phyloP scores from a whole-genome alignment of 2,329 filamentous ascomycete species.

The Rosellinia necatrix region DNA sequence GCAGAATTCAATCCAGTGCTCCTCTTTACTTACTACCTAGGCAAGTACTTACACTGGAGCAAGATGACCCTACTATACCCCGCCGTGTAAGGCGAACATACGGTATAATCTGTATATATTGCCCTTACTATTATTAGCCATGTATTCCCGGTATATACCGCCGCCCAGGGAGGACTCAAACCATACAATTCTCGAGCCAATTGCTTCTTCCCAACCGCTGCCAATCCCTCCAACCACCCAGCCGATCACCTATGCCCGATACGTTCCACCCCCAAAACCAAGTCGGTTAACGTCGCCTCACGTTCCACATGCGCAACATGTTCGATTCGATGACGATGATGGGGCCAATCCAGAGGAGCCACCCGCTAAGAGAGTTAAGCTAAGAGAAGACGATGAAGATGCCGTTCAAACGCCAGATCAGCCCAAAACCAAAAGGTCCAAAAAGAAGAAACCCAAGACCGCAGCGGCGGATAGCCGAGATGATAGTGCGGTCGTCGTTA shows the following conservation, averaged over 20 bases:
- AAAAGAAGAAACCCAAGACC: constrained; percentile 46
- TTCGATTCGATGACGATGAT: constrained; percentile 28
- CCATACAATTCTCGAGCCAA: constrained; percentile 6
- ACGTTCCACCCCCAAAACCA: constrained; percentile 43
- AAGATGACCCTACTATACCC: background rate
- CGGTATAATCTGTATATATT: no score
- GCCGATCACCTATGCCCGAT: constrained; percentile 42
- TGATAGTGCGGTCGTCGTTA: background rate
- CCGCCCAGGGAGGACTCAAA: constrained; percentile 26
- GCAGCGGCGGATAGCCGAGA: constrained; percentile 32
- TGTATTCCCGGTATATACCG: constrained; percentile 51
- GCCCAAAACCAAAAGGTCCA: constrained; percentile 42
- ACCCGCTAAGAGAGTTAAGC: constrained; percentile 45
- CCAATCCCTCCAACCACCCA: constrained; percentile 21
- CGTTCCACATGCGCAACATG: constrained; percentile 25
- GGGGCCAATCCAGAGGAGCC: constrained; percentile 28
- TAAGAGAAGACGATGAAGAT: constrained; percentile 41
- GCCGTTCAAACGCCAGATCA: constrained; percentile 3
- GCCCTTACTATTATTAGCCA: no score
- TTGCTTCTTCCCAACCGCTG: constrained; percentile 12
- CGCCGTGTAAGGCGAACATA: no score
- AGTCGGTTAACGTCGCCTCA: constrained; percentile 16
- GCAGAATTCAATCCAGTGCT: constrained; percentile 32
- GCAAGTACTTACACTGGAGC: no score
- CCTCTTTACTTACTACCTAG: background rate